Percentiles rank a stretch among this genome's conserved stretches.
Conservation (phyloP, 2,329 filamentous ascomycete genomes). For the Penicillium sp. region DNA sequence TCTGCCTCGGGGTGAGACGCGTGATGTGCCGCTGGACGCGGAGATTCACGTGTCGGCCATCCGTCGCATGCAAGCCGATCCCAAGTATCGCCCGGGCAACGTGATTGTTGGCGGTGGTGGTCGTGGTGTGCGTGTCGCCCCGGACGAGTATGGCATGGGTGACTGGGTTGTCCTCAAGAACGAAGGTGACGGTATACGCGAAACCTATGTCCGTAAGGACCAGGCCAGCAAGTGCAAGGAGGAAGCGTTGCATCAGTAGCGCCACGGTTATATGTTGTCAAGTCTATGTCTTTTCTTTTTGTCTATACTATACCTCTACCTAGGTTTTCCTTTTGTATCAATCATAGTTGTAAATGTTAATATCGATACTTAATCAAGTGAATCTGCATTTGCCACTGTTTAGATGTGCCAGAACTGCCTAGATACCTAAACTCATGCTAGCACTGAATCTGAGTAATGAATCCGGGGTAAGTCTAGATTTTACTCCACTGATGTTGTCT, state of each 20-base stretch:
- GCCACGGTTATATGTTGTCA: not conserved
- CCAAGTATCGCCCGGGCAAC: slow-evolving; percentile 67
- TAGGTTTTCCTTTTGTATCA: no score
- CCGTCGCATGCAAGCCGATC: slow-evolving; percentile 59
- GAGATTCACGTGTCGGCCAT: slow-evolving; percentile 70
- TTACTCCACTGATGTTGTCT: no score
- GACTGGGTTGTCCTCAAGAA: slow-evolving; percentile 64
- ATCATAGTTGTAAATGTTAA: no score
- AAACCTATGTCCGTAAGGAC: slow-evolving; percentile 55
- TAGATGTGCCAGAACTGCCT: no score
- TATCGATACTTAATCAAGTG: no score
- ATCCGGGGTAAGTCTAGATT: no score
- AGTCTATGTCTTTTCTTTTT: no score
- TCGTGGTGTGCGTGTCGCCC: slow-evolving; percentile 58
- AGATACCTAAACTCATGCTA: no score
- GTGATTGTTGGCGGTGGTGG: slow-evolving; percentile 74
- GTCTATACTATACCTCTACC: no score
- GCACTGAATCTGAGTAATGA: no score
- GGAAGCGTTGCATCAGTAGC: slow-evolving; percentile 8
- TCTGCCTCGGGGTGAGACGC: slow-evolving; percentile 67
- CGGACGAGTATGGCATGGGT: slow-evolving; percentile 59
- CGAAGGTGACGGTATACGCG: slow-evolving; percentile 61
- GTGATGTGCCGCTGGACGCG: slow-evolving; percentile 66
- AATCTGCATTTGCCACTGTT: no score
- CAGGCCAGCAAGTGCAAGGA: slow-evolving; percentile 28